Evolutionary conservation across 108 stramenopile species (phyloP).

Genomic region (Skeletonema marinoi): DNA sequence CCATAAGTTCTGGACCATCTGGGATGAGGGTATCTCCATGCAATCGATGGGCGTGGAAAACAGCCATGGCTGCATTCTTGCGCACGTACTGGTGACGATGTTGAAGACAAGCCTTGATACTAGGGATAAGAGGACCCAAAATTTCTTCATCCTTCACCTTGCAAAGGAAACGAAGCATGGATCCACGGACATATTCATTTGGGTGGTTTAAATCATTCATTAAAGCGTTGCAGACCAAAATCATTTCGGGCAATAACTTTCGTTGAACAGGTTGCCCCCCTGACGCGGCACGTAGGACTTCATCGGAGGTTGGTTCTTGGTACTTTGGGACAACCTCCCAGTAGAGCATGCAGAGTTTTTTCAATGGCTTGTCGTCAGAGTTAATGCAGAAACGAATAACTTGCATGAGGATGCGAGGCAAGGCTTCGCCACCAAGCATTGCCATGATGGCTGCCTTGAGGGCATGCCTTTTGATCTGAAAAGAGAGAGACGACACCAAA

Average conservation of each 20-base stretch:
- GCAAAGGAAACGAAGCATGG: constrained; percentile 98
- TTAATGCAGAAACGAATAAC: constrained; percentile 99
- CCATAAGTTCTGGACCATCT: constrained; percentile 97
- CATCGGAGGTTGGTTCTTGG: constrained; percentile 82
- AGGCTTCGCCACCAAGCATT: constrained; percentile 95
- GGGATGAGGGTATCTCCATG: constrained; percentile 93
- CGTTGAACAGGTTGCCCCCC: constrained; percentile 73
- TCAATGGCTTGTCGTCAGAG: constrained; percentile 96
- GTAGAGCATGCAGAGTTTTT: constrained; percentile 98
- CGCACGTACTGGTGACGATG: constrained; percentile 98
- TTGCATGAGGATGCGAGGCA: constrained; percentile 98
- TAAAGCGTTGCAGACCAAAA: constrained; percentile 98
- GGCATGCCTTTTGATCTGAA: constrained; percentile 87
- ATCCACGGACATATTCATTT: constrained; percentile 98
- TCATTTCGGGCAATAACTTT: constrained; percentile 98
- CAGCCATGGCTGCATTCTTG: constrained; percentile 95
- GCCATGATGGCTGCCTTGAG: constrained; percentile 98
- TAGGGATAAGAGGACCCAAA: constrained; percentile 94
- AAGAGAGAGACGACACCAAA: neutral
- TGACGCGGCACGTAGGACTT: constrained; percentile 66
- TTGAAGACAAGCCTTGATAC: constrained; percentile 93
- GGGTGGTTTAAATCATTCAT: constrained; percentile 99
- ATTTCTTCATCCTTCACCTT: constrained; percentile 98
- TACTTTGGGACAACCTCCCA: constrained; percentile 99
- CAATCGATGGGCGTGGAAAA: constrained; percentile 93